phyloP scores from a whole-genome alignment of 768 basidiomycete species.

The Sistotremastrum suecicum region DNA sequence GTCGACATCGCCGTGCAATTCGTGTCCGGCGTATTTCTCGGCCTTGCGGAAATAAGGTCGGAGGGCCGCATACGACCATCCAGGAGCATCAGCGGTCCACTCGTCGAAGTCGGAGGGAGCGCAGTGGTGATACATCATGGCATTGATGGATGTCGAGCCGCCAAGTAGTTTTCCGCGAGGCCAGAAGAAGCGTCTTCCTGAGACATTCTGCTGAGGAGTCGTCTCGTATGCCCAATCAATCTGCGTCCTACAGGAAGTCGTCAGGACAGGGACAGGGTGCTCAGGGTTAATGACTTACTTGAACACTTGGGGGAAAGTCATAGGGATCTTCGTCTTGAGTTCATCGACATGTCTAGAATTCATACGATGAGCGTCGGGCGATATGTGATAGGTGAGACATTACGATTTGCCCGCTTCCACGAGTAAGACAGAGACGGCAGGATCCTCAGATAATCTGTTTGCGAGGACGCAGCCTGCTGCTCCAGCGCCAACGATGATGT shows the following conservation, averaged over 20 bases:
- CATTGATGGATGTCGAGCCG: slow-evolving; percentile 57
- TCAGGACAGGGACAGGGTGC: too few species aligned
- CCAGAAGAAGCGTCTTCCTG: slow-evolving; percentile 33
- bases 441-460: slow-evolving; percentile 20
- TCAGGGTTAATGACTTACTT: not conserved
- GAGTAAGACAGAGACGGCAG: slow-evolving; percentile 19
- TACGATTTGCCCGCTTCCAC: slow-evolving; percentile 10
- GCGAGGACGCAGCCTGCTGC: slow-evolving; percentile 25
- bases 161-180: slow-evolving; percentile 57
- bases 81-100: slow-evolving; percentile 12
- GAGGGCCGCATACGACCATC: slow-evolving; percentile 23
- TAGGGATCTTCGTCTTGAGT: not conserved
- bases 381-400: not conserved
- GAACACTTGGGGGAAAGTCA: slow-evolving; percentile 1
- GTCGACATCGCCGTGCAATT: slow-evolving; percentile 36
- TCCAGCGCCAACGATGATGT: slow-evolving; percentile 19
- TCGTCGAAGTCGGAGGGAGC: slow-evolving; percentile 18
- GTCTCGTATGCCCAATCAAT: slow-evolving; percentile 41
- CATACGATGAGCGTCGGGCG: not conserved
- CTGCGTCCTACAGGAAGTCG: too few species aligned
- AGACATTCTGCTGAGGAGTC: slow-evolving; percentile 29
- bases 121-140: slow-evolving; percentile 27
- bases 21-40: slow-evolving; percentile 31
- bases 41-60: slow-evolving; percentile 21
- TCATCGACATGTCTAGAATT: not conserved